Percentiles rank a stretch among this genome's conserved stretches.
Evolutionary conservation across 2,329 filamentous ascomycete genomes (phyloP).

Genomic region (Diaporthe sp.): DNA sequence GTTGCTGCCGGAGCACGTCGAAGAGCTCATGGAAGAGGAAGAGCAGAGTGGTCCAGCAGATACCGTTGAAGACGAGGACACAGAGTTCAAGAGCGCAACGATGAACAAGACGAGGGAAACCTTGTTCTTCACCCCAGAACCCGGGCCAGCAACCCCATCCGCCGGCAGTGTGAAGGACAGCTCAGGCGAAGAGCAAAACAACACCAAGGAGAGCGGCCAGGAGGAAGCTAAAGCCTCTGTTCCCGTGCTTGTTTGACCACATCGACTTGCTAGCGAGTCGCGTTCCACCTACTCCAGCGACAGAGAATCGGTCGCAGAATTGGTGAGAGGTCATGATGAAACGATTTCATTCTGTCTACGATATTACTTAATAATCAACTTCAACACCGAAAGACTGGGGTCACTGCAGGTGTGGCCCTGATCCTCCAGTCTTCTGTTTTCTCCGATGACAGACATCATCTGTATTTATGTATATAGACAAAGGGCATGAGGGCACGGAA

Average conservation of each 20-base stretch:
- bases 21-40: constrained; percentile 45
- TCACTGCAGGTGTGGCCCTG: constrained; percentile 20
- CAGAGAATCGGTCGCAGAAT: neutral
- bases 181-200: constrained; percentile 35
- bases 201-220: constrained; percentile 25
- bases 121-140: constrained; percentile 55
- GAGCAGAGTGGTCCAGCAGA: constrained; percentile 25
- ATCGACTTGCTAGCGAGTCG: neutral
- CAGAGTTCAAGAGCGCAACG: constrained; percentile 41
- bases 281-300: neutral
- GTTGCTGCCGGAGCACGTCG: constrained; percentile 60
- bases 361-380: constrained; percentile 32
- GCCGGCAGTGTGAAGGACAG: constrained; percentile 39
- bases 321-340: constrained; percentile 24
- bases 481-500: constrained; percentile 19
- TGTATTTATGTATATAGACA: constrained; percentile 35
- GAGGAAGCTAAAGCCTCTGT: constrained; percentile 18
- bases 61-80: constrained; percentile 35
- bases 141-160: constrained; percentile 46
- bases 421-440: constrained; percentile 24
- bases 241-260: constrained; percentile 32
- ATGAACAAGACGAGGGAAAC: constrained; percentile 45
- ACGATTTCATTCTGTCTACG: constrained; percentile 33
- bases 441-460: constrained; percentile 20
- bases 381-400: constrained; percentile 3